These are phyloP conservation scores for Agaricus blazei DNA, from an alignment of 768 basidiomycete genomes.

Conservation along the genomic window DNA sequence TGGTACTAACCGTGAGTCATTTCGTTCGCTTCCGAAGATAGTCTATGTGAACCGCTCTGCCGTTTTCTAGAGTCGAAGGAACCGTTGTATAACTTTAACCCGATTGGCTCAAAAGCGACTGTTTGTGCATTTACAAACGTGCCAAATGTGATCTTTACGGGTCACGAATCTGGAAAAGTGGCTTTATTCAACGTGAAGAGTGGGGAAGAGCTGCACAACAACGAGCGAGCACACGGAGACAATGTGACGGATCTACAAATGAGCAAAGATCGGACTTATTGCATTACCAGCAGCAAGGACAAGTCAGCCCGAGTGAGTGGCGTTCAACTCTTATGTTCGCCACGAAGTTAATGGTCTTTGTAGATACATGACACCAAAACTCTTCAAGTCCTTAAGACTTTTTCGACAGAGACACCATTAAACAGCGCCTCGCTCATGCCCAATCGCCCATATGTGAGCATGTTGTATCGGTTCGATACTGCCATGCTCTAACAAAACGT, in stretches of 20 bases:
- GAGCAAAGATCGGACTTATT: constrained; percentile 86
- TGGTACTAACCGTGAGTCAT: constrained; percentile 68
- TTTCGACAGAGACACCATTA: constrained; percentile 86
- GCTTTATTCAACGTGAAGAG: constrained; percentile 85
- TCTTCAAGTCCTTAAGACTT: constrained; percentile 89
- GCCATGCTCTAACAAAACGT: neutral
- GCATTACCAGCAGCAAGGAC: constrained; percentile 95
- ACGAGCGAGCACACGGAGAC: constrained; percentile 86
- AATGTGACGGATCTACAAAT: constrained; percentile 91
- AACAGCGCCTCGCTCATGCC: constrained; percentile 91
- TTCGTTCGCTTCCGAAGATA: neutral
- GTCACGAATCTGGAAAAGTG: constrained; percentile 95
- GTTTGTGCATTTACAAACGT: constrained; percentile 87
- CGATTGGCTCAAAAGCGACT: constrained; percentile 93
- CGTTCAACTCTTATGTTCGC: neutral
- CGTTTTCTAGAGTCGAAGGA: constrained; percentile 60
- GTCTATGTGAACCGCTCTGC: neutral
- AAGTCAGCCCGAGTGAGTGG: constrained; percentile 83
- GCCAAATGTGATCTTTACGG: constrained; percentile 80
- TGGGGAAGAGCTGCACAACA: constrained; percentile 77
- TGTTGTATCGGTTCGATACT: neutral
- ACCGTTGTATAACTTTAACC: constrained; percentile 76
- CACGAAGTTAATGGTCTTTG: neutral
- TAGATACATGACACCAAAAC: constrained; percentile 88
- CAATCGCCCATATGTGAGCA: constrained; percentile 73